Percentiles rank a stretch among this genome's conserved stretches.
phyloP scores from a whole-genome alignment of 257 asterid species.

The Haberlea rhodopensis region DNA sequence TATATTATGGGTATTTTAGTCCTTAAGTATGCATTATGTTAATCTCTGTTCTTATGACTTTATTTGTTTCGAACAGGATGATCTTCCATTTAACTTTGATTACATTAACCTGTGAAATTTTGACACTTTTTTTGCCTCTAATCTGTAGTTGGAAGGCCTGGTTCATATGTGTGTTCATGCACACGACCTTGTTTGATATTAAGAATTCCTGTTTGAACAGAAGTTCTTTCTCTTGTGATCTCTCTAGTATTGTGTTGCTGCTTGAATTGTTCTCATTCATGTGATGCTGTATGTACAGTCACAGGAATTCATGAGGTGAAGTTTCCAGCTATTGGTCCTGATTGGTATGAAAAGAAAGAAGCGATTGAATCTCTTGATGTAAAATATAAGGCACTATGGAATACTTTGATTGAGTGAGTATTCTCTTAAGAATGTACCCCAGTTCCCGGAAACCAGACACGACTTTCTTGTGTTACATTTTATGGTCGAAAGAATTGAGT shows the following conservation, averaged over 20 bases:
- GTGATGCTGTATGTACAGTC: constrained; percentile 18
- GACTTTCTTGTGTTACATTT: not conserved
- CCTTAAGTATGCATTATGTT: no score
- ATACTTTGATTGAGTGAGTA: constrained; percentile 62
- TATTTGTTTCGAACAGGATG: constrained; percentile 1
- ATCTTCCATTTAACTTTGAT: constrained; percentile 8
- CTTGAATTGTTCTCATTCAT: constrained; percentile 25
- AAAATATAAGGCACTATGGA: constrained; percentile 75
- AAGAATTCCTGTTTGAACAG: not conserved
- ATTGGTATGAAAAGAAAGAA: constrained; percentile 67
- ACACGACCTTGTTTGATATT: not conserved
- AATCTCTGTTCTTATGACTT: not conserved
- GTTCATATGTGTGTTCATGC: no score
- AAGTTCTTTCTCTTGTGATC: constrained; percentile 1
- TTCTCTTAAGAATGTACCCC: constrained; percentile 23
- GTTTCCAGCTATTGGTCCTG: constrained; percentile 51
- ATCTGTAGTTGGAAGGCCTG: no score
- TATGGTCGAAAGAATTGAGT: not conserved
- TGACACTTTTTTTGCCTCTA: not conserved
- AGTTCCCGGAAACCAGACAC: not conserved
- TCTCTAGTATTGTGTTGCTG: constrained; percentile 20
- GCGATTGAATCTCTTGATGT: constrained; percentile 66
- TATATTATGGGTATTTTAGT: no score
- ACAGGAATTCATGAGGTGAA: constrained; percentile 62
- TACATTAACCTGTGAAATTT: constrained; percentile 17